Evolutionary conservation across 768 basidiomycete species (phyloP), one percentile per base, ranked within the genome.

Genomic region (Jaapia argillacea): DNA sequence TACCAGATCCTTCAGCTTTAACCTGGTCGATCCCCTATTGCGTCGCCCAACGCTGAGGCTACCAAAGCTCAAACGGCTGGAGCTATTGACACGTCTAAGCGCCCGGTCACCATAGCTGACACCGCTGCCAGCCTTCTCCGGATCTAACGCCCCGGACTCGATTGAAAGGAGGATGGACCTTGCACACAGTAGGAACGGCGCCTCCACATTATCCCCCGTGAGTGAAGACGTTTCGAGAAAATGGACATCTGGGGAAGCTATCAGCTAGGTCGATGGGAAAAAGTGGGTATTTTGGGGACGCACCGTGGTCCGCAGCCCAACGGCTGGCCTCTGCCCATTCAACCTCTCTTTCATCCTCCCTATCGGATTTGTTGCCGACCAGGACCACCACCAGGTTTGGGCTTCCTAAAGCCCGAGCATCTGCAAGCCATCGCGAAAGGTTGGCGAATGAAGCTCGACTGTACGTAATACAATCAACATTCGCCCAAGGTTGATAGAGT

Each of bases 241-340:
- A 53, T 96, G 85, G 5, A 96, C 76, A 51, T 87, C 93, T 97
- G 54, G 26, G n/a, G 42, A 16, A 44, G 42, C 44, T 38, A 25
- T n/a, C 31, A n/a, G 36, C 10, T 44, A 26, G 42, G 33, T 26
- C 7, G 25, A 40, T 27, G 16, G 2, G 38, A 13, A 44, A 14
- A 24, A 23, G 23, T 22, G 7, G 14, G 6, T 28, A 24, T 36
- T 36, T 16, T 21, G 26, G 23, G 27, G 36, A 48, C 70, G 47
- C 51, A 91, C 92, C 86, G 59, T 98, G 92, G 60, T 93, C 89
- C 40, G 91, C 85, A 16, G 96, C 94, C 92, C 92, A 99, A 56
- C 77, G 70, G 54, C 87, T 90, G 6, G 90, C 96, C 64, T 99
- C 96, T 21, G 83, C 74, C 81, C 88, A 96, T 53, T 94, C 89